Percentiles rank a stretch among this genome's conserved stretches.
These are phyloP conservation scores for Apiotrichum siamense DNA, from an alignment of 1,284 basidiomycete genomes.

Conservation along the genomic window DNA sequence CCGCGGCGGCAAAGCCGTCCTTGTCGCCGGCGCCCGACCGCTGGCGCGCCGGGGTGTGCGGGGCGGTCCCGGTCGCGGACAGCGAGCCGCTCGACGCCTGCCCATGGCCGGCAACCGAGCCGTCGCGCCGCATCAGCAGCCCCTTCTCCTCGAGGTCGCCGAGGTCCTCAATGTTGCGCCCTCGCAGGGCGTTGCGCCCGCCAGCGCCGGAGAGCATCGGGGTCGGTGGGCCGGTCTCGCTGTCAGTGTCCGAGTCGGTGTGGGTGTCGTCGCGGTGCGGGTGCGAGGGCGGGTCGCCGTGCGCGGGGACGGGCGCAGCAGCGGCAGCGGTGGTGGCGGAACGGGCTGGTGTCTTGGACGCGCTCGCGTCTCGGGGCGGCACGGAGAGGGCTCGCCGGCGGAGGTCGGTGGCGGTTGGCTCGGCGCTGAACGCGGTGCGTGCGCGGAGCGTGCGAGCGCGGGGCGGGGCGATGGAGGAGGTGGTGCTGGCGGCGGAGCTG, in stretches of 20 bases:
- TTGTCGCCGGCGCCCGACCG: background rate
- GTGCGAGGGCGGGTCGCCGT: too few relatives aligned
- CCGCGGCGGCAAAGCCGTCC: too few relatives aligned
- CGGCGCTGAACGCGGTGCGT: background rate
- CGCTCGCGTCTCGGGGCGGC: background rate
- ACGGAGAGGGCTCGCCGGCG: background rate
- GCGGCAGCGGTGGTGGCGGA: background rate
- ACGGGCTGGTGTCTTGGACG: background rate
- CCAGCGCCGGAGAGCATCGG: slow-evolving; percentile 14
- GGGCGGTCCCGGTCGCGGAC: background rate
- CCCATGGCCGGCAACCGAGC: background rate
- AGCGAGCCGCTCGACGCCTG: background rate
- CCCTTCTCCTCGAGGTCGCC: slow-evolving; percentile 41
- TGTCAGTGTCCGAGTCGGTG: background rate
- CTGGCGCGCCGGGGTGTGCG: background rate
- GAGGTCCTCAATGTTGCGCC: slow-evolving; percentile 37
- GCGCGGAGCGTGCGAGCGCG: background rate
- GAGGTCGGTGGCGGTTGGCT: background rate
- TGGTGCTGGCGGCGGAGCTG: background rate
- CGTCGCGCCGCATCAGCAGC: slow-evolving; percentile 17
- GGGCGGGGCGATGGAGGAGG: too few relatives aligned
- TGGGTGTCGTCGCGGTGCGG: too few relatives aligned
- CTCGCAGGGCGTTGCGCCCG: slow-evolving; percentile 18
- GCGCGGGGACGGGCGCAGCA: background rate
- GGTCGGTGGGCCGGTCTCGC: background rate